Percentiles rank a stretch among this genome's conserved stretches.
phyloP scores from a whole-genome alignment of 108 stramenopile species.

The Epithemia pelagica region DNA sequence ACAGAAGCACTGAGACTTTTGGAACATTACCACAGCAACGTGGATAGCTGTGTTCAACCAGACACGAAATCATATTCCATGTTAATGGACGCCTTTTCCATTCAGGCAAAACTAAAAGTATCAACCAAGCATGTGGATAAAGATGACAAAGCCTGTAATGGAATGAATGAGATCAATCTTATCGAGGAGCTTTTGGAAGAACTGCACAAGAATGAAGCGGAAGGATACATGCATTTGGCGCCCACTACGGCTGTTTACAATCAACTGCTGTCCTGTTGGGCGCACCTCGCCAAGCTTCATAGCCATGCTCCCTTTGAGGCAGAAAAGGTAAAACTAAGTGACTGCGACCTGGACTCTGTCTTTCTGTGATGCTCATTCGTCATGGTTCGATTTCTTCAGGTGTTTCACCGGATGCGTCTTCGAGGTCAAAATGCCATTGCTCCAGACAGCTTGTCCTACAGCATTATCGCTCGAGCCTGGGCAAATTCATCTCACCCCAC shows the following conservation, averaged over 20 bases:
- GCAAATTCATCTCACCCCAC: conserved; percentile 23
- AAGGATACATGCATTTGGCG: neutral
- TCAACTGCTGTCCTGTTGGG: conserved; percentile 53
- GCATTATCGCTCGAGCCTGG: conserved; percentile 9
- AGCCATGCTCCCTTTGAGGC: conserved; percentile 39
- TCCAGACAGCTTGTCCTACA: conserved; percentile 2
- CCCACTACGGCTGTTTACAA: conserved; percentile 54
- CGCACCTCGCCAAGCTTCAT: conserved; percentile 29
- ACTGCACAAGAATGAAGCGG: conserved; percentile 19
- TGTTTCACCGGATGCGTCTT: neutral
- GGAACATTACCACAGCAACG: conserved; percentile 49
- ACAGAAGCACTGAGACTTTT: conserved; percentile 45
- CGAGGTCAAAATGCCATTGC: neutral
- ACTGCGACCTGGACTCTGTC: too few relatives aligned
- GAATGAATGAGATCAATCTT: conserved; percentile 47
- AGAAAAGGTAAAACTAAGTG: conserved; percentile 38
- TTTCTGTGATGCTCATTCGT: too few relatives aligned
- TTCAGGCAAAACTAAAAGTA: conserved; percentile 41
- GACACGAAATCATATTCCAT: conserved; percentile 65
- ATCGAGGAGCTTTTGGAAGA: conserved; percentile 46
- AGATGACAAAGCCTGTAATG: conserved; percentile 27
- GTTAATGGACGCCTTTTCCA: conserved; percentile 58
- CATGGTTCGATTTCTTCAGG: neutral
- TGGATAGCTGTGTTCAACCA: conserved; percentile 32
- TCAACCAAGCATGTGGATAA: neutral